Evolutionary conservation across 306 rosid species (phyloP), one percentile per base, ranked within the genome.

Genomic region (Psophocarpus tetragonolobus): DNA sequence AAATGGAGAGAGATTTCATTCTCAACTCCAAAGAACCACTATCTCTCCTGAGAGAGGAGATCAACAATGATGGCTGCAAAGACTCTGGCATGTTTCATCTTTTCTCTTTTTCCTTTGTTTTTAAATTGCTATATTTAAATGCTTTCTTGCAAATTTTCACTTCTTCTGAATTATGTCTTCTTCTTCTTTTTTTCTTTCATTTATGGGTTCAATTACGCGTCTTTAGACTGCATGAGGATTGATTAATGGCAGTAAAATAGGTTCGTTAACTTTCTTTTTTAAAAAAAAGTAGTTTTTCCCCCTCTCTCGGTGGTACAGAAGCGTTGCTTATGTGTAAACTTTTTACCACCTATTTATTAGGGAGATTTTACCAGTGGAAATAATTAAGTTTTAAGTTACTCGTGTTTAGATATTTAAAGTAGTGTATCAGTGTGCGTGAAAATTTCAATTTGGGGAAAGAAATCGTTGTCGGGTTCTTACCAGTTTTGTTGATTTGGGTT

Each of bases 1-100:
- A 83, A 81, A 94, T 89, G 98, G 98, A 90, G 88, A 89, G 92
- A 81, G 97, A 91, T 89, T 94, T 94, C 86, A 70, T 91, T 58
- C 74, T 94, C 73, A 74, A 65, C 88, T 88, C 77, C 0, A 90
- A 86, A 62, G 89, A 90, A 78, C 57, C 90, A 11, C 74, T 82
- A 29, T 50, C 79, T 79, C 41, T 63, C 74, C 89, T 90, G 83
- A 94, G 90, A 85, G 90, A 94, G 38, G 96, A 91, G 84, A 65
- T 85, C 38, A 76, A 26, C 32, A 81, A 80, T 73, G 94, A 87
- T 85, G 85, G 39, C 1, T 78, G 73, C 86, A 81, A 81, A 82
- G 87, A 83, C 72, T 48, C 90, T 23, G 96, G 97, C 83, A 68
- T 71, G 83, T 66, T 54, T 30, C 10, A 26, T 62, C 1, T 53